Conservation (phyloP, 805 yeast genomes). For the Soucietia sequanensis region DNA sequence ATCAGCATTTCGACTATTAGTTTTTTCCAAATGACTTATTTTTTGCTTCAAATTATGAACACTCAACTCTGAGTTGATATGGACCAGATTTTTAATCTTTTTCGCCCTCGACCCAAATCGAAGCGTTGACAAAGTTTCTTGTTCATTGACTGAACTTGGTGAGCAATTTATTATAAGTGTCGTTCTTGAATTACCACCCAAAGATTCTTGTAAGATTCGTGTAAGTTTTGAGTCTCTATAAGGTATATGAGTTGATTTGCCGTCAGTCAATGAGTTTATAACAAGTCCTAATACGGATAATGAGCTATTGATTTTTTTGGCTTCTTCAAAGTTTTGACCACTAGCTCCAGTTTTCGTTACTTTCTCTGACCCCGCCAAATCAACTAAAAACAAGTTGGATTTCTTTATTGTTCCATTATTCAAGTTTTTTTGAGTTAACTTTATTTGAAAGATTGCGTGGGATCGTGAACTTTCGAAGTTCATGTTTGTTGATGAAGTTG, state of each 20-base stretch:
- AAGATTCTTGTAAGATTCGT: conserved; percentile 70
- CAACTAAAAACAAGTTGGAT: conserved; percentile 72
- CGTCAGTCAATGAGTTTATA: conserved; percentile 73
- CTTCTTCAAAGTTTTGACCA: conserved; percentile 76
- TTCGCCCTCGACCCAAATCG: conserved; percentile 76
- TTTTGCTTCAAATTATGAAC: conserved; percentile 46
- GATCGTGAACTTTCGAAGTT: conserved; percentile 75
- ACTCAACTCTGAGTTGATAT: conserved; percentile 59
- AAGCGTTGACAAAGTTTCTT: conserved; percentile 69
- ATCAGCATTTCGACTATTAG: conserved; percentile 24
- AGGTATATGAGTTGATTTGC: conserved; percentile 62
- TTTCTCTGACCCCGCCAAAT: conserved; percentile 86
- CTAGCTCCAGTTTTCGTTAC: conserved; percentile 71
- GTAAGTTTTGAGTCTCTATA: conserved; percentile 80
- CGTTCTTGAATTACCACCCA: conserved; percentile 83
- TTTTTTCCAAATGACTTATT: conserved; percentile 32
- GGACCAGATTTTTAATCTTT: conserved; percentile 61
- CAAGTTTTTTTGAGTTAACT: conserved; percentile 58
- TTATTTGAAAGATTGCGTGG: conserved; percentile 74
- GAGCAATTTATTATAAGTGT: conserved; percentile 74
- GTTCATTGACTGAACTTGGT: conserved; percentile 52
- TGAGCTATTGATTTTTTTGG: conserved; percentile 79
- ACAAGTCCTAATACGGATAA: conserved; percentile 78
- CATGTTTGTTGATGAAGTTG: conserved; percentile 64
- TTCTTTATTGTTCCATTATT: conserved; percentile 56